A percentile compares a stretch with the other conserved stretches of the same genome.
Evolutionary conservation across 2,329 filamentous ascomycete species (phyloP).

Genomic region (Chlorencoelia australis): DNA sequence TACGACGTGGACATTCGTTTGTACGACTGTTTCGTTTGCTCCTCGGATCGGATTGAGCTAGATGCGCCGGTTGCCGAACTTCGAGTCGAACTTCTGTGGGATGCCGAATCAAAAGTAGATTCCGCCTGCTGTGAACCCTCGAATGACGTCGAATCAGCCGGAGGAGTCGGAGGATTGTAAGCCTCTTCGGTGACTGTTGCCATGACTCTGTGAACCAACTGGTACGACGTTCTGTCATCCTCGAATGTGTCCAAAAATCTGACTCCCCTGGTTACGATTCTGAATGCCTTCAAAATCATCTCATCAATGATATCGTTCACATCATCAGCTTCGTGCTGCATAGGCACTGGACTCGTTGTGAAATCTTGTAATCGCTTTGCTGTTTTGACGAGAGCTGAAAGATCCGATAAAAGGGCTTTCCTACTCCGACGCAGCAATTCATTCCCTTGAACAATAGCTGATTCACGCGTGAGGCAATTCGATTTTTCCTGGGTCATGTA

Average conservation of each 20-base stretch:
- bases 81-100: conserved; percentile 23
- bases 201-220: conserved; percentile 46
- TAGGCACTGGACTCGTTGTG: conserved; percentile 33
- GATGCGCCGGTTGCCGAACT: conserved; percentile 24
- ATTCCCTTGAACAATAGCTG: conserved; percentile 61
- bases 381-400: conserved; percentile 81
- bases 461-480: conserved; percentile 77
- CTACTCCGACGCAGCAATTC: conserved; percentile 69
- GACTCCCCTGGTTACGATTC: conserved; percentile 84
- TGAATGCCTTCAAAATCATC: conserved; percentile 88
- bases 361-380: conserved; percentile 75
- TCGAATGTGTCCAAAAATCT: conserved; percentile 81
- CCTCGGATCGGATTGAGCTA: conserved; percentile 17
- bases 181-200: conserved; percentile 49
- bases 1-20: conserved; percentile 21
- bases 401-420: conserved; percentile 79
- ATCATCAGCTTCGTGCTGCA: conserved; percentile 39
- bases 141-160: conserved; percentile 46
- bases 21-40: conserved; percentile 24
- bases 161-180: conserved; percentile 51
- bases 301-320: conserved; percentile 77
- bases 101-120: conserved; percentile 29
- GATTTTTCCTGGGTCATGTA: conserved; percentile 62
- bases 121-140: conserved; percentile 31
- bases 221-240: conserved; percentile 44